Conservation (phyloP, 2,329 filamentous ascomycete genomes). For the Colletotrichum sp. region DNA sequence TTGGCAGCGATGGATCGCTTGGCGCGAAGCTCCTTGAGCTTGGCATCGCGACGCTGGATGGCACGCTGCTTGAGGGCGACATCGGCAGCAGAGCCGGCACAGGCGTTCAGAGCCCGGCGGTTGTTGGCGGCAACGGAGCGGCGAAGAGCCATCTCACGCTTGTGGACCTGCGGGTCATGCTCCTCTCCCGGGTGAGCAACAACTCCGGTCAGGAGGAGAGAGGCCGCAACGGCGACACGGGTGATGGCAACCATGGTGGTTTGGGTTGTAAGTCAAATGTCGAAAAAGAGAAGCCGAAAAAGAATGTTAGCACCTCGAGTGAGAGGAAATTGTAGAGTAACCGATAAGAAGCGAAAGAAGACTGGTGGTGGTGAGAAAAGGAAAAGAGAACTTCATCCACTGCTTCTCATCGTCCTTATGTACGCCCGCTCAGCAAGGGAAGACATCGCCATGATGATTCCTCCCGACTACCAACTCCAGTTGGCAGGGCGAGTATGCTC, state of each 20-base stretch:
- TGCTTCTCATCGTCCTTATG: background rate
- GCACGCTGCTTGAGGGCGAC: background rate
- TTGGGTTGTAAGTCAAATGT: background rate
- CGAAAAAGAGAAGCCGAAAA: background rate
- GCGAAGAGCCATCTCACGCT: background rate
- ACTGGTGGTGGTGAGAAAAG: background rate
- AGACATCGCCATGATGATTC: background rate
- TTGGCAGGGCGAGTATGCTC: background rate
- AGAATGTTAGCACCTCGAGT: background rate
- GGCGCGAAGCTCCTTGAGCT: background rate
- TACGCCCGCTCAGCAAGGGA: background rate
- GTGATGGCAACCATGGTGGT: background rate
- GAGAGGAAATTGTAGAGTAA: background rate
- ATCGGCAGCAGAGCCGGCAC: background rate
- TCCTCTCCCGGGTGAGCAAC: background rate
- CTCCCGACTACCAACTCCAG: background rate
- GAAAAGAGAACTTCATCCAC: background rate
- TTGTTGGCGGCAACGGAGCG: background rate
- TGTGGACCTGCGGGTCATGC: background rate
- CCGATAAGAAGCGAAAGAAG: background rate
- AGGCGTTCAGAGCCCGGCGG: background rate
- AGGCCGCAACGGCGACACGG: background rate
- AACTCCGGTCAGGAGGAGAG: background rate
- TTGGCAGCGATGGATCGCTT: background rate
- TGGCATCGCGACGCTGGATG: background rate